Conservation (phyloP, 23 red algal species). For the Gracilaria domingensis region DNA sequence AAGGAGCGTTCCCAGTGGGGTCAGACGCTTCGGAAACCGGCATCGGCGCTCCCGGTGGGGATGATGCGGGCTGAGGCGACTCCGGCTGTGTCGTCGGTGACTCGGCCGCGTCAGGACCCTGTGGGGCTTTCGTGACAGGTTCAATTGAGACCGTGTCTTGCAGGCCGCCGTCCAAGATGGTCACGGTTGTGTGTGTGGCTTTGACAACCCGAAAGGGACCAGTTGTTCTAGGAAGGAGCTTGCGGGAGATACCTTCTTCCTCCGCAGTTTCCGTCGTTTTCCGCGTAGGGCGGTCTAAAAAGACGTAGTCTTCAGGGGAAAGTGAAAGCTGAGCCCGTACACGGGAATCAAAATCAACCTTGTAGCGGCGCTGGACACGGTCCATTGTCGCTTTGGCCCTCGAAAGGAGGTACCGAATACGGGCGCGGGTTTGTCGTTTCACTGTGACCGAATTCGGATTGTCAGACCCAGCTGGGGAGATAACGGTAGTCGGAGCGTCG, state of each 20-base stretch:
- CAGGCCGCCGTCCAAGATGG: constrained; percentile 2
- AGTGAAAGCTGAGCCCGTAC: not conserved
- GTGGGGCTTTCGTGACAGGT: not conserved
- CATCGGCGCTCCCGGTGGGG: no score
- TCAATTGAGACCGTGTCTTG: constrained; percentile 16
- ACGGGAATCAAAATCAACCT: not conserved
- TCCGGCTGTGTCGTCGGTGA: no score
- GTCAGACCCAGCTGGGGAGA: not conserved
- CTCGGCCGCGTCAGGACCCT: no score
- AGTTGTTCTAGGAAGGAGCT: constrained; percentile 1
- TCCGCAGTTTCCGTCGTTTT: not conserved
- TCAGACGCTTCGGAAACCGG: not conserved
- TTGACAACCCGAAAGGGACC: constrained; percentile 4
- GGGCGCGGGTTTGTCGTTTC: not conserved
- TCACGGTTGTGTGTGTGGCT: not conserved
- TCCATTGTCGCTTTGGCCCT: not conserved
- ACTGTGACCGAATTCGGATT: not conserved
- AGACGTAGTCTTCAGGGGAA: not conserved
- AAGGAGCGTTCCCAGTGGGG: not conserved
- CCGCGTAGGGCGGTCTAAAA: not conserved
- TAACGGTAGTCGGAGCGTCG: not conserved
- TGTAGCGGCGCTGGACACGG: constrained; percentile 6
- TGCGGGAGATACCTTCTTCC: not conserved
- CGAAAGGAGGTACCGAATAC: not conserved
- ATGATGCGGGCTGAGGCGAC: no score